Evolutionary conservation across 1,284 basidiomycete species (phyloP), one percentile per base, ranked within the genome.

Genomic region (Ganoderma meredithae): DNA sequence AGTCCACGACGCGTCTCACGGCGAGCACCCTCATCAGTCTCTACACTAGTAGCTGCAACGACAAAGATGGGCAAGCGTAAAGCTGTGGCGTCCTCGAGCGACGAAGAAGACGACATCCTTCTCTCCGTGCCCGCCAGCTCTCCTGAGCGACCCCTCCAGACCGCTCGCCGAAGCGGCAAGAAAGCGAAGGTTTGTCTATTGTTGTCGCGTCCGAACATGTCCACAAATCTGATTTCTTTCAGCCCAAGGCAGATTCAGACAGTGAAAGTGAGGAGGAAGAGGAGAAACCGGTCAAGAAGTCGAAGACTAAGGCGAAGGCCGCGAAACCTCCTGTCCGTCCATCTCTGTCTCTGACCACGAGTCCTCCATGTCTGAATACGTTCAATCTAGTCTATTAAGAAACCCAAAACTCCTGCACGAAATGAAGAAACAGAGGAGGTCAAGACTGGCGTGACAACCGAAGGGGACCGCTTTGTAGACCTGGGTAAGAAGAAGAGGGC

Each of bases 401-500:
- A 56, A 52, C 62, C 62, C 10, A 63, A 40, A 33, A 55, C 31
- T 4, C 40, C 59, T 17, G 13, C 31, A 13, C 19, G 7, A 22
- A 52, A 69, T 3, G 17, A 43, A 13, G 19, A n/a, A 40, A 44
- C 52, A 12, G 59, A 55, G 1, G 69, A 64, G 9, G 40, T 70
- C 9, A 60, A 63, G 13, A 68, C 70, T 3, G 71, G 72, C 22
- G 78, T 76, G 55, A 82, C 79, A 59, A 61, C 79, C 0, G 85
- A 89, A 8, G 90, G 90, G 1, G 88, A 91, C 8, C 84, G 84
- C 70, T 93, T 86, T 67, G 76, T 93, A 49, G 88, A 91, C 36
- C 74, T 94, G 40, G 91, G 91, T 5, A 91, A 89, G 79, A 91
- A 89, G 76, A 89, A 86, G 76, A 88, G 93, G 19, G 89, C 86